phyloP scores from a whole-genome alignment of 2,329 filamentous ascomycete species.

The Penicillium oxalicum region DNA sequence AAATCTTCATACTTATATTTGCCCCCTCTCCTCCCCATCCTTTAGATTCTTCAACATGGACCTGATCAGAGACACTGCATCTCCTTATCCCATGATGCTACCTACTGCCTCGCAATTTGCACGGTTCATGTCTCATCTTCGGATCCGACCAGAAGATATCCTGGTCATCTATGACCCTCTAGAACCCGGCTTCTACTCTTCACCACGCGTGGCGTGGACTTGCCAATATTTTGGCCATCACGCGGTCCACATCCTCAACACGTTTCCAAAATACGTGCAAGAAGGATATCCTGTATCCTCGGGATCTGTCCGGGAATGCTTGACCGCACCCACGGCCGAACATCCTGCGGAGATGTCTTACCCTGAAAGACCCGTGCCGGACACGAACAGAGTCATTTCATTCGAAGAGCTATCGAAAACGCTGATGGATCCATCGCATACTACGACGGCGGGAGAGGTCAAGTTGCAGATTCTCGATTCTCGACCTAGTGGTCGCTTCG shows the following conservation, averaged over 20 bases:
- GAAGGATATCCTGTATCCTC: constrained; percentile 14
- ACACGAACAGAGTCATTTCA: neutral
- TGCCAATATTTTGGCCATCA: constrained; percentile 24
- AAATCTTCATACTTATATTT: neutral
- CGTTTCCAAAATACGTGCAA: constrained; percentile 21
- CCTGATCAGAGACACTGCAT: constrained; percentile 15
- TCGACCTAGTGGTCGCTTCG: neutral
- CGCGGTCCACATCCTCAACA: constrained; percentile 27
- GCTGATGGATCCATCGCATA: neutral
- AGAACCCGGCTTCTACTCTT: constrained; percentile 25
- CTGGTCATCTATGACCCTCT: constrained; percentile 27
- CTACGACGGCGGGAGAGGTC: neutral
- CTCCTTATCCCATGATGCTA: constrained; percentile 27
- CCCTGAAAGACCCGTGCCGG: neutral
- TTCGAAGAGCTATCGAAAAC: neutral
- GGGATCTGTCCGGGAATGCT: neutral
- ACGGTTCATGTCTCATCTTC: constrained; percentile 6
- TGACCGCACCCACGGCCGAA: neutral
- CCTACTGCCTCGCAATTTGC: constrained; percentile 21
- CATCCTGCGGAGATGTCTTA: neutral
- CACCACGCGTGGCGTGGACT: constrained; percentile 26
- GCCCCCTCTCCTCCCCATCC: neutral
- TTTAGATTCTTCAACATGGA: constrained; percentile 28
- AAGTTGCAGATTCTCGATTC: constrained; percentile 1
- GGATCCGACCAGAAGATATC: neutral